A percentile compares a stretch with the other conserved stretches of the same genome.
phyloP scores from a whole-genome alignment of 1,284 basidiomycete species.

The Kalmanozyma brasiliensis region DNA sequence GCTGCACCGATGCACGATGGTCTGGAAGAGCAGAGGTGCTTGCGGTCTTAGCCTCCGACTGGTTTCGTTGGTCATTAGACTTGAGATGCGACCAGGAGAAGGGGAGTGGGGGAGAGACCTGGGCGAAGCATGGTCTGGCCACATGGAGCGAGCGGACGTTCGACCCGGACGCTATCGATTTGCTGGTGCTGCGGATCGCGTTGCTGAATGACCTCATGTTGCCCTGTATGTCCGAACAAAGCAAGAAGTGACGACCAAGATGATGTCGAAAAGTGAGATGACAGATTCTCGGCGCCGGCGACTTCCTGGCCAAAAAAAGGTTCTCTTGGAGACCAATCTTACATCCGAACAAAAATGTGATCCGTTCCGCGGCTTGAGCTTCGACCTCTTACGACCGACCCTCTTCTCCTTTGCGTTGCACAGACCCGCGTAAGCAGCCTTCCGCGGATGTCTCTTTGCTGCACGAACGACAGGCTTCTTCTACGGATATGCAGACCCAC shows the following conservation, averaged over 20 bases:
- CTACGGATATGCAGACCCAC: no score
- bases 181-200: slow-evolving; percentile 2
- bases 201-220: slow-evolving; percentile 15
- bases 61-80: slow-evolving; percentile 15
- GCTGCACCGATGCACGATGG: slow-evolving; percentile 28
- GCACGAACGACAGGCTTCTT: no score
- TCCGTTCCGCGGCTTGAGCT: no score
- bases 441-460: no score
- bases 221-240: background rate
- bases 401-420: no score
- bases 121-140: slow-evolving; percentile 18
- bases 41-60: background rate
- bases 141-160: slow-evolving; percentile 12
- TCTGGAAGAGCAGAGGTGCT: slow-evolving; percentile 7
- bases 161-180: slow-evolving; percentile 15
- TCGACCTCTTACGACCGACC: no score
- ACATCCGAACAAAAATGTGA: no score
- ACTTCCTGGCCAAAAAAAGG: no score
- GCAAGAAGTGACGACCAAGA: background rate
- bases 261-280: no score
- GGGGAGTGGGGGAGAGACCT: slow-evolving; percentile 34
- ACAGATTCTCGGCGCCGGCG: no score
- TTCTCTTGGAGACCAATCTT: no score
- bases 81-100: slow-evolving; percentile 42
- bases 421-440: no score